Conservation (phyloP, 345 rosid genomes). For the Mangifera indica region DNA sequence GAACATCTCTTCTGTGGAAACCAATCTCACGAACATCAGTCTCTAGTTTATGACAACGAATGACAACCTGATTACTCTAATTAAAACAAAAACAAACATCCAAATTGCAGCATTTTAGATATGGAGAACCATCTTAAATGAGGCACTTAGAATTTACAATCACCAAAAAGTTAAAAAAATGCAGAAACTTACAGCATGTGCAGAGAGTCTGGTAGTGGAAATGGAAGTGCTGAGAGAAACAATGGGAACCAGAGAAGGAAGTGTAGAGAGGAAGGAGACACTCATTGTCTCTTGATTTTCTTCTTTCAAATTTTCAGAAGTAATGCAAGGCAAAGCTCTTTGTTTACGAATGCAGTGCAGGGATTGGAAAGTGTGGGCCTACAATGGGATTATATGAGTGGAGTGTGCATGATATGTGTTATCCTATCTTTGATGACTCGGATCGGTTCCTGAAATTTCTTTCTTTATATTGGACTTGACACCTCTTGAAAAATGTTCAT, state of each 20-base stretch:
- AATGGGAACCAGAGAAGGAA: conserved; percentile 38
- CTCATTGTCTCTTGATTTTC: conserved; percentile 30
- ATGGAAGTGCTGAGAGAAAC: conserved; percentile 14
- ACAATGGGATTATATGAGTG: neutral
- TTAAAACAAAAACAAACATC: neutral
- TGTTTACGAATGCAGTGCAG: neutral
- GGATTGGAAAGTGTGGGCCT: neutral
- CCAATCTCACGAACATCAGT: conserved; percentile 28
- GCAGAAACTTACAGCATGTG: conserved; percentile 30
- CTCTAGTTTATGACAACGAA: conserved; percentile 50
- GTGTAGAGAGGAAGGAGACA: conserved; percentile 57
- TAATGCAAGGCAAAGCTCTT: too few relatives aligned
- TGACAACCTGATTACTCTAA: conserved; percentile 37
- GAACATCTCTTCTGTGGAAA: conserved; percentile 56
- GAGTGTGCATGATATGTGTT: conserved; percentile 5
- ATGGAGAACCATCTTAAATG: neutral
- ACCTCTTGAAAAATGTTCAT: neutral
- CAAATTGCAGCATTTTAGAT: neutral
- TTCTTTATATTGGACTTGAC: neutral
- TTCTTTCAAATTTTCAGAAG: neutral
- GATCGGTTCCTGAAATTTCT: neutral
- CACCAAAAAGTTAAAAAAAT: neutral
- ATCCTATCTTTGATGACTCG: conserved; percentile 13
- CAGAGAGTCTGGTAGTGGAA: conserved; percentile 20
- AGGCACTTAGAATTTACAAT: neutral